Conservation (phyloP, 495 filamentous ascomycete species). For the Parathielavia appendiculata region DNA sequence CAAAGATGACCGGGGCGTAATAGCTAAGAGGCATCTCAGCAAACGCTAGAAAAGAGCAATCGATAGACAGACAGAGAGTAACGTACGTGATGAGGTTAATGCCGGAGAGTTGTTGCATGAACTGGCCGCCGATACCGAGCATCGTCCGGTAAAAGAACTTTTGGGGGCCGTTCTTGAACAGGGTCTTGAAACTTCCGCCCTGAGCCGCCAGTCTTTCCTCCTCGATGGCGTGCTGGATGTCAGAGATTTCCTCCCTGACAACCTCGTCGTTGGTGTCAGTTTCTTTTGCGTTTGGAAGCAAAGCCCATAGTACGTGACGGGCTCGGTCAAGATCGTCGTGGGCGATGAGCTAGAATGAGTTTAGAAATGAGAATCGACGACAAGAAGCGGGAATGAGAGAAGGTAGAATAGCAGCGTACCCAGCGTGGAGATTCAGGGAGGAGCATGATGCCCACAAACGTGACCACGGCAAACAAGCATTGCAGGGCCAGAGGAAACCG, state of each 20-base stretch:
- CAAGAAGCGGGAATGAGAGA: not conserved
- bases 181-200: not conserved
- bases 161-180: not conserved
- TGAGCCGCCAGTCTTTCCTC: not conserved
- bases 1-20: constrained; percentile 64
- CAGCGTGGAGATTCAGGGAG: constrained; percentile 2
- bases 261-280: not conserved
- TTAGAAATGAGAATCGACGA: not conserved
- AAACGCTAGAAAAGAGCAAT: not conserved
- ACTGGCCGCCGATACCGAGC: constrained; percentile 15
- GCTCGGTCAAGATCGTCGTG: not conserved
- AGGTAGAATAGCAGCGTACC: not conserved
- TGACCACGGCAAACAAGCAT: not conserved
- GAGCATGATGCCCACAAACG: not conserved
- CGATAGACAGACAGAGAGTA: not conserved
- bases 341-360: not conserved
- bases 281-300: not conserved
- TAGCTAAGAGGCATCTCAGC: constrained; percentile 33
- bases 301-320: not conserved
- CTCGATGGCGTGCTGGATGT: not conserved
- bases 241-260: not conserved
- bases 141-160: constrained; percentile 40
- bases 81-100: constrained; percentile 63
- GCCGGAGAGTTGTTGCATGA: constrained; percentile 37
- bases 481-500: not conserved